A percentile compares a stretch with the other conserved stretches of the same genome.
These are phyloP conservation scores for Neofusicoccum ribis DNA, from an alignment of 2,329 filamentous ascomycete genomes.

Conservation along the genomic window DNA sequence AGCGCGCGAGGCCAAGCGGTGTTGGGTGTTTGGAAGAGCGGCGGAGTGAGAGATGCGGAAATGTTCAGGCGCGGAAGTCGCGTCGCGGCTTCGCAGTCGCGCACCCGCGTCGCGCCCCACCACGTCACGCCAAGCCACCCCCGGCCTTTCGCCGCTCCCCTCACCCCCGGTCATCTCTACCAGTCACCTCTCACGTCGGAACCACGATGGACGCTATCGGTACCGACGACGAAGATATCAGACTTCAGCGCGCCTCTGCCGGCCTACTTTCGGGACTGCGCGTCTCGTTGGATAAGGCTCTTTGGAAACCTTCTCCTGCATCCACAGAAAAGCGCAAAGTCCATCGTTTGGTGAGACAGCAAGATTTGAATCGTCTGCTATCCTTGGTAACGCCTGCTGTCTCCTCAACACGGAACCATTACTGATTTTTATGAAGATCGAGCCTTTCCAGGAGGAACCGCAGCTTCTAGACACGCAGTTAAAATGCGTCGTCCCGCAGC, in stretches of 20 bases:
- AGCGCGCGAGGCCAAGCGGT: not conserved
- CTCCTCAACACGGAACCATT: not conserved
- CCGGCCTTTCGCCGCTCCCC: not conserved
- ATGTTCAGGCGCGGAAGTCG: conserved; percentile 8
- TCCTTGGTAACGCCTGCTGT: conserved; percentile 27
- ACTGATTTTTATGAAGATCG: conserved; percentile 52
- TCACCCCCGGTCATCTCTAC: not conserved
- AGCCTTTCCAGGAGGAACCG: conserved; percentile 92
- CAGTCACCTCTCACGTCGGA: not conserved
- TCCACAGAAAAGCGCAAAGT: conserved; percentile 27
- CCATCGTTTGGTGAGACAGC: conserved; percentile 39
- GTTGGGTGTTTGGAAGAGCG: not conserved
- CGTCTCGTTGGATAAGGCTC: conserved; percentile 34
- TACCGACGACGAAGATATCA: conserved; percentile 49
- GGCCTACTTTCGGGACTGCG: conserved; percentile 33
- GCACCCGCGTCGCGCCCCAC: conserved; percentile 13
- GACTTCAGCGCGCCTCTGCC: conserved; percentile 45
- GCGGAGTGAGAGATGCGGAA: not conserved
- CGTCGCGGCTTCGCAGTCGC: conserved; percentile 2
- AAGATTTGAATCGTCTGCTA: conserved; percentile 43
- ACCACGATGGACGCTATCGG: conserved; percentile 34
- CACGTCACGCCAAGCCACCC: conserved; percentile 14
- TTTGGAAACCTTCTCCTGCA: conserved; percentile 35
- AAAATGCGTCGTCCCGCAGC: conserved; percentile 68
- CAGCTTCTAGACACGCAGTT: conserved; percentile 88